Conservation (phyloP, 2,329 filamentous ascomycete genomes). For the Teratosphaeria zuluensis region DNA sequence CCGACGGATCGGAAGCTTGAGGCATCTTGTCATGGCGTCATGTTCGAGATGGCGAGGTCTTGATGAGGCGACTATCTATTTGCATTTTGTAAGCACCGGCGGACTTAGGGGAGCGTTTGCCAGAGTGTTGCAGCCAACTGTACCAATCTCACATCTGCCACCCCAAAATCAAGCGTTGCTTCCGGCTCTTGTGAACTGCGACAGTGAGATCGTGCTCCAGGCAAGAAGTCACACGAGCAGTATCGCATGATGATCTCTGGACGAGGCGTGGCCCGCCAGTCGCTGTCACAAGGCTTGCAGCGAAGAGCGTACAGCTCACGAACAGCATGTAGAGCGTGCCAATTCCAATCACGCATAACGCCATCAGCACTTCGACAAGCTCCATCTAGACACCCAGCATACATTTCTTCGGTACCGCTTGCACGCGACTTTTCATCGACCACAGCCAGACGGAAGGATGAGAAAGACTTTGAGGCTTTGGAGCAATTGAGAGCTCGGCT, state of each 20-base stretch:
- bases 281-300: background rate
- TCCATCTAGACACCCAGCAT: background rate
- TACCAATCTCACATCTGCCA: background rate
- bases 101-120: background rate
- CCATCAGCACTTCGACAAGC: background rate
- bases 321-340: background rate
- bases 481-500: background rate
- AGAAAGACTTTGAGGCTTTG: slow-evolving; percentile 35
- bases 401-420: background rate
- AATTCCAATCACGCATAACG: background rate
- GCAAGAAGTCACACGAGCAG: background rate
- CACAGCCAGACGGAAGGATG: slow-evolving; percentile 40
- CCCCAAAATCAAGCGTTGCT: background rate
- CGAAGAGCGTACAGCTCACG: background rate
- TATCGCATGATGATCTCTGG: background rate
- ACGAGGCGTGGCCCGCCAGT: background rate
- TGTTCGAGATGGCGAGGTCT: background rate
- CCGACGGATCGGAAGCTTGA: background rate
- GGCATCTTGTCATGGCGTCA: background rate
- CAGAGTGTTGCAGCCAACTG: background rate
- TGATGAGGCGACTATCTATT: background rate
- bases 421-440: slow-evolving; percentile 32
- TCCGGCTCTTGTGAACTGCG: background rate
- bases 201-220: background rate
- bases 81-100: background rate